A percentile compares a stretch with the other conserved stretches of the same genome.
Conservation (phyloP, 169 alveolate genomes). For the Plasmodium cynomolgi region DNA sequence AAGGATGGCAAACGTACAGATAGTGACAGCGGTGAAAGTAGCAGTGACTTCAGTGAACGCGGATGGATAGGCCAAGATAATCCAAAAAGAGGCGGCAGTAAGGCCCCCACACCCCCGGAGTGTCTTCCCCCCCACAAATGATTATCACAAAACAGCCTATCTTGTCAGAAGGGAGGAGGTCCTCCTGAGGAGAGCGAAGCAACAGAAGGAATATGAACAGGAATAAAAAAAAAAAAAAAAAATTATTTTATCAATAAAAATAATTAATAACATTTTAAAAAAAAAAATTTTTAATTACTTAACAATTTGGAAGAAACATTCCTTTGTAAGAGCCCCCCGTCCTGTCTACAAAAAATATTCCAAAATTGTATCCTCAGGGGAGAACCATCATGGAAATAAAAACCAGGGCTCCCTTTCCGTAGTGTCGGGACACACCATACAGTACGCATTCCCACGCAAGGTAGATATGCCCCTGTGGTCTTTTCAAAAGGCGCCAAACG, state of each 20-base stretch:
- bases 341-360: conserved; percentile 39
- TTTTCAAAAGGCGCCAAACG: background rate
- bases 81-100: background rate
- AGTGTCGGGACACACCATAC: background rate
- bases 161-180: background rate
- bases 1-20: background rate
- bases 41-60: background rate
- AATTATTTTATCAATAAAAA: conserved; percentile 8
- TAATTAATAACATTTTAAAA: conserved; percentile 10
- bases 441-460: background rate
- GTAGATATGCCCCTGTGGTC: background rate
- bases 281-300: conserved; percentile 4
- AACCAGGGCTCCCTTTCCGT: background rate
- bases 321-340: background rate
- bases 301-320: background rate
- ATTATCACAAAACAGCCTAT: background rate
- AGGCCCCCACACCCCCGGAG: background rate
- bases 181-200: background rate
- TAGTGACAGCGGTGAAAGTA: background rate
- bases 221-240: background rate
- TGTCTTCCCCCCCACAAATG: background rate
- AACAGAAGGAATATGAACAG: background rate
- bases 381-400: background rate
- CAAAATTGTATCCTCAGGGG: background rate
- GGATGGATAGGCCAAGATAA: background rate